Conservation (phyloP, 495 filamentous ascomycete genomes). For the Trichocladium uniseriatum region DNA sequence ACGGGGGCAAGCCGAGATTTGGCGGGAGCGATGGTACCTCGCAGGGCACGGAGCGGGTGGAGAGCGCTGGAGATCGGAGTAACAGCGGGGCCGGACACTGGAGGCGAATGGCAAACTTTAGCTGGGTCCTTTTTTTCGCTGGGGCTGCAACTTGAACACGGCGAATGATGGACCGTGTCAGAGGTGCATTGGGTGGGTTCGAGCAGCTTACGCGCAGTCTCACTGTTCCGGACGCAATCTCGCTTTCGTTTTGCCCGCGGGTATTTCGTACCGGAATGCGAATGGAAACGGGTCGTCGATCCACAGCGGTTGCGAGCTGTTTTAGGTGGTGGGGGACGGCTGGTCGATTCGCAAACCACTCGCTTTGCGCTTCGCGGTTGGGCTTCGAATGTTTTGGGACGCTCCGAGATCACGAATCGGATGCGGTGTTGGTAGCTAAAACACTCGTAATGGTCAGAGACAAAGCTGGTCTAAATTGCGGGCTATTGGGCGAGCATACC, state of each 20-base stretch:
- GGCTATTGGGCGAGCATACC: too few species aligned
- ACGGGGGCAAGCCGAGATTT: too few species aligned
- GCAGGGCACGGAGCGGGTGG: too few species aligned
- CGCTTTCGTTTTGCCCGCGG: neutral
- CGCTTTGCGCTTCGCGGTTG: too few species aligned
- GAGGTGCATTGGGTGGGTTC: neutral
- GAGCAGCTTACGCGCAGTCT: neutral
- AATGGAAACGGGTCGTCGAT: neutral
- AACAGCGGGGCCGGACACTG: constrained; percentile 6
- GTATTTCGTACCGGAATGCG: neutral
- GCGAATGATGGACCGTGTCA: neutral
- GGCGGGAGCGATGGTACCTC: too few species aligned
- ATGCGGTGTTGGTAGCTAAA: too few species aligned
- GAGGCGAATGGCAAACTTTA: constrained; percentile 5
- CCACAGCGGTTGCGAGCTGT: neutral
- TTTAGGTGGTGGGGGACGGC: neutral
- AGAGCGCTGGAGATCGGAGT: neutral
- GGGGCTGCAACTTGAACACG: neutral
- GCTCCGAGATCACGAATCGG: too few species aligned
- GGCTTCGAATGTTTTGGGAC: too few species aligned
- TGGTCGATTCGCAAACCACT: neutral
- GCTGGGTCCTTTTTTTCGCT: neutral
- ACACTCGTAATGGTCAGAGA: too few species aligned
- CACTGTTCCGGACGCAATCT: neutral
- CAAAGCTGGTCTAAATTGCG: too few species aligned